These are phyloP conservation scores for Cladosporium sp. DNA, from an alignment of 2,329 filamentous ascomycete species.

Conservation along the genomic window DNA sequence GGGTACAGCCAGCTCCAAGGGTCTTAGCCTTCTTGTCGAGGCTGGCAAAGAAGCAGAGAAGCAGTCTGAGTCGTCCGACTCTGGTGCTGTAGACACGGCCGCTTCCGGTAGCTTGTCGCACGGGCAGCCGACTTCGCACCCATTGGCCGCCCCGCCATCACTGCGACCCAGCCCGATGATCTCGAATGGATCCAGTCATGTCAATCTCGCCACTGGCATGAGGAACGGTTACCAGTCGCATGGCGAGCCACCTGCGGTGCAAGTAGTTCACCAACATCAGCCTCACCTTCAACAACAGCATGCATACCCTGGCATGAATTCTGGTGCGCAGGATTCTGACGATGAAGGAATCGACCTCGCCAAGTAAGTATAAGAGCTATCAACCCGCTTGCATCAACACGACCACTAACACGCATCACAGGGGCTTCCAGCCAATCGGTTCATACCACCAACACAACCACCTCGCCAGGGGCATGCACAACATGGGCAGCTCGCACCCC, in stretches of 20 bases:
- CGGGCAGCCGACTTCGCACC: slow-evolving; percentile 6
- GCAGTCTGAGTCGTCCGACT: slow-evolving; percentile 4
- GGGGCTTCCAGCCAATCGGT: slow-evolving; percentile 54
- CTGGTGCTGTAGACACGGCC: background rate
- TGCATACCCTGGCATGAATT: slow-evolving; percentile 13
- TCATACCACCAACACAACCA: slow-evolving; percentile 46
- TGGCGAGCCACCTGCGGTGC: background rate
- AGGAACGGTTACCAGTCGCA: background rate
- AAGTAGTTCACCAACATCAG: slow-evolving; percentile 17
- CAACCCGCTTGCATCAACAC: no score
- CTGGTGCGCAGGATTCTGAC: slow-evolving; percentile 42
- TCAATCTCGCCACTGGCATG: background rate
- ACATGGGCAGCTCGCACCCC: slow-evolving; percentile 20
- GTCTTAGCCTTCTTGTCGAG: slow-evolving; percentile 33
- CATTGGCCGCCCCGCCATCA: slow-evolving; percentile 1
- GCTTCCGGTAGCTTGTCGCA: background rate
- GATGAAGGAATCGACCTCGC: slow-evolving; percentile 53
- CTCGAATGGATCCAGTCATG: slow-evolving; percentile 25
- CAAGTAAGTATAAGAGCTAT: slow-evolving; percentile 43
- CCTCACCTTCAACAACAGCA: slow-evolving; percentile 11
- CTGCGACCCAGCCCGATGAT: slow-evolving; percentile 23
- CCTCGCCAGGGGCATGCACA: slow-evolving; percentile 20
- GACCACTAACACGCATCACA: slow-evolving; percentile 25
- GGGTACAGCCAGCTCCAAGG: slow-evolving; percentile 32
- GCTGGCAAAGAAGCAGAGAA: slow-evolving; percentile 22